Evolutionary conservation across 352 stramenopile genomes (phyloP).

Genomic region (Plasmopara viticola): DNA sequence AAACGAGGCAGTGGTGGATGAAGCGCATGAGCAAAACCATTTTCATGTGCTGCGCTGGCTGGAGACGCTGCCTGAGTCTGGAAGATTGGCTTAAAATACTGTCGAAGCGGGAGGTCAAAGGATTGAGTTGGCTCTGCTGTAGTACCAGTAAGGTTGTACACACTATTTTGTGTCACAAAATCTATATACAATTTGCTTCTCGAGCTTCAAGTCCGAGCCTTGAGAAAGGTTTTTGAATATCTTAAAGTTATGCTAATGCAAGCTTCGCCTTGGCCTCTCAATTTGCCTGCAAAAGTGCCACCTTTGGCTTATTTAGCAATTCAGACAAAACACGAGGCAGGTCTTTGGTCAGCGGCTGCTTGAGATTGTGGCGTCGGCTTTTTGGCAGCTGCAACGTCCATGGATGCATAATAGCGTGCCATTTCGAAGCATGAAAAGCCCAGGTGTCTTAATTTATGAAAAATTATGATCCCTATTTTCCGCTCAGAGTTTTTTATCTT

Average conservation of each 20-base stretch:
- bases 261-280: too few species aligned
- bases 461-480: too few species aligned
- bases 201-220: too few species aligned
- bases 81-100: conserved; percentile 17
- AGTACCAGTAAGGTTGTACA: too few species aligned
- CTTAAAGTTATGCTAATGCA: neutral
- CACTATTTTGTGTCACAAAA: too few species aligned
- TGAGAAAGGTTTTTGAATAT: neutral
- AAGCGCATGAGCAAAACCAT: conserved; percentile 24
- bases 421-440: too few species aligned
- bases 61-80: conserved; percentile 28
- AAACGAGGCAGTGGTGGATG: conserved; percentile 22
- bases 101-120: too few species aligned
- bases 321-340: conserved; percentile 53
- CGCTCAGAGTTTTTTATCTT: too few species aligned
- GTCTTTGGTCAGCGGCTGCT: conserved; percentile 42
- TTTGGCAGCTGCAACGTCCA: conserved; percentile 11
- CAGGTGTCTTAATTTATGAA: too few species aligned
- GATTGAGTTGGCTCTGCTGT: too few species aligned
- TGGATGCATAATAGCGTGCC: neutral
- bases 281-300: conserved; percentile 43
- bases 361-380: conserved; percentile 28
- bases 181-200: too few species aligned
- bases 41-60: conserved; percentile 35
- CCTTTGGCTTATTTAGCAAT: conserved; percentile 58